phyloP scores from a whole-genome alignment of 192 early-diverging fungal genomes.

The Borealophlyctis nickersoniae region DNA sequence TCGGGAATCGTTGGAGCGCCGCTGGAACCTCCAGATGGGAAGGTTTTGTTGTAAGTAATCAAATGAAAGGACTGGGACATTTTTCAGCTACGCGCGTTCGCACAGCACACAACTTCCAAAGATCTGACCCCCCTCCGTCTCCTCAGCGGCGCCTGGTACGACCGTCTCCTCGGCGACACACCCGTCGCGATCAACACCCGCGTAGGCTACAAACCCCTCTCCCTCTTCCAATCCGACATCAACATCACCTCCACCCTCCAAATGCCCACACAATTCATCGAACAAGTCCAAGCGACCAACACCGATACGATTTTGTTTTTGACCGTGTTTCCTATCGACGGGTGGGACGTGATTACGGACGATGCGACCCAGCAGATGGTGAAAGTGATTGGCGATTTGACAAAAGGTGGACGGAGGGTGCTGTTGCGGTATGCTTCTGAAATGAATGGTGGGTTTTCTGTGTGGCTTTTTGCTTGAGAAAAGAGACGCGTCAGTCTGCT shows the following conservation, averaged over 20 bases:
- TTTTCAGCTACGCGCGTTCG: neutral
- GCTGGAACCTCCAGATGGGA: neutral
- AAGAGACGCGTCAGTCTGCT: too few species aligned
- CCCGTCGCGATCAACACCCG: slow-evolving; percentile 19
- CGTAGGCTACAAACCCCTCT: slow-evolving; percentile 17
- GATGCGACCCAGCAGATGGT: slow-evolving; percentile 7
- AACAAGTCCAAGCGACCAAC: slow-evolving; percentile 29
- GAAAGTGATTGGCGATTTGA: neutral
- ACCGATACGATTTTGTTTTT: slow-evolving; percentile 37
- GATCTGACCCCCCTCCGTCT: too few species aligned
- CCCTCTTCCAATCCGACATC: slow-evolving; percentile 29
- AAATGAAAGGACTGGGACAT: neutral
- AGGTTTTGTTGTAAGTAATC: neutral
- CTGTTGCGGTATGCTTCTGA: slow-evolving; percentile 40
- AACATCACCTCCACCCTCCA: slow-evolving; percentile 27
- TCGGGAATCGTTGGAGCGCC: too few species aligned
- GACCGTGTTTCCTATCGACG: slow-evolving; percentile 38
- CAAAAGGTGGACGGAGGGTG: slow-evolving; percentile 17
- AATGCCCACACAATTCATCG: slow-evolving; percentile 16
- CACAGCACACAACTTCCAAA: too few species aligned
- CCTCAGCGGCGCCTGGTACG: slow-evolving; percentile 23
- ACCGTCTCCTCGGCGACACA: slow-evolving; percentile 20
- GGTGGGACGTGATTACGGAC: slow-evolving; percentile 31
- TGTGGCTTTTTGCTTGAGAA: too few species aligned
- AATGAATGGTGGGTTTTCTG: slow-evolving; percentile 42